phyloP scores from a whole-genome alignment of 78 protist species.

The Dictyostelium intermedium region DNA sequence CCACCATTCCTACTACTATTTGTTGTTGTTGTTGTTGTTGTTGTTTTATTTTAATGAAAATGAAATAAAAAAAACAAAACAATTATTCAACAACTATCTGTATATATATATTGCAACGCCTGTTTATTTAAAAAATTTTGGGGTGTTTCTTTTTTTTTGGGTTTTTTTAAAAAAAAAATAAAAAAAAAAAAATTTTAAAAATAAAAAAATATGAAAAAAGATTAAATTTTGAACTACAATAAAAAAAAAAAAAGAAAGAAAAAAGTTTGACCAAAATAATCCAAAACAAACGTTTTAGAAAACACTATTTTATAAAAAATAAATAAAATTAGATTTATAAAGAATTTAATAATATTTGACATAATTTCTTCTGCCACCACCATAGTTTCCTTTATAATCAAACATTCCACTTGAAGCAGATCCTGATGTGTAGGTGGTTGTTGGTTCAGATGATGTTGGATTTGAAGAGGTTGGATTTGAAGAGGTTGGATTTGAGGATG shows the following conservation, averaged over 20 bases:
- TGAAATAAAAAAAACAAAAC: too few species aligned
- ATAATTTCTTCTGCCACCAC: background rate
- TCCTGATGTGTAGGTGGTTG: background rate
- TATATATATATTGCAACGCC: background rate
- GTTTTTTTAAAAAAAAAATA: too few species aligned
- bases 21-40: background rate
- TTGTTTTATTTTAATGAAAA: too few species aligned
- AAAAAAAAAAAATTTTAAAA: too few species aligned
- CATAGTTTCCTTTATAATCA: background rate
- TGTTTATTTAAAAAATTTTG: background rate
- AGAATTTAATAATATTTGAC: background rate
- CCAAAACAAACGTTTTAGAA: too few species aligned
- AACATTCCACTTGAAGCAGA: background rate
- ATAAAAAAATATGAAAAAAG: too few species aligned
- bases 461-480: background rate
- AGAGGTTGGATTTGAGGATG: background rate
- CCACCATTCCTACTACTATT: background rate
- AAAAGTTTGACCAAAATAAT: too few species aligned
- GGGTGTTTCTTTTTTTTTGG: too few species aligned
- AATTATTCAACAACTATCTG: background rate
- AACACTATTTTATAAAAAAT: too few species aligned
- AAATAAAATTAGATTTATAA: too few species aligned
- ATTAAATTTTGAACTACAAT: too few species aligned
- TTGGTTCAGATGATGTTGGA: background rate
- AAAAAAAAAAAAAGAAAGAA: too few species aligned